Evolutionary conservation across 2,329 filamentous ascomycete genomes (phyloP).

Genomic region (Paracoccidioides lutzii): DNA sequence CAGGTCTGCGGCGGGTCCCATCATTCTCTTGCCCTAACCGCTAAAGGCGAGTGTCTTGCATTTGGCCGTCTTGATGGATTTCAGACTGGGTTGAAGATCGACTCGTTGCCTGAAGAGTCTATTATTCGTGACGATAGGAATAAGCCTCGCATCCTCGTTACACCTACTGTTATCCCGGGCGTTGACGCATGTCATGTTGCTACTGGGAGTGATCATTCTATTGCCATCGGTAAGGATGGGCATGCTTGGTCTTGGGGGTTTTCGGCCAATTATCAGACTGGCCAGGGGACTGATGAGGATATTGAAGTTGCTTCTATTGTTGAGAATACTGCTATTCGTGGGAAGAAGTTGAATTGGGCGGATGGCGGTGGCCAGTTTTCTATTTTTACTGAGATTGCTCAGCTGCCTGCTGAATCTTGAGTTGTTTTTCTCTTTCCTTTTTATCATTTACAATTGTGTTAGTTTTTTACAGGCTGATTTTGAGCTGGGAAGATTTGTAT

Average conservation of each 20-base stretch:
- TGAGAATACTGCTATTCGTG: slow-evolving; percentile 70
- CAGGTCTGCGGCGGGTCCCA: slow-evolving; percentile 61
- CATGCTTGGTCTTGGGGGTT: slow-evolving; percentile 71
- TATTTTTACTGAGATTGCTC: slow-evolving; percentile 25
- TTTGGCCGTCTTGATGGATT: slow-evolving; percentile 50
- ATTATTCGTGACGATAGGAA: slow-evolving; percentile 52
- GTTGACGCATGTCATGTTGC: slow-evolving; percentile 46
- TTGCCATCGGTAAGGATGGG: slow-evolving; percentile 56
- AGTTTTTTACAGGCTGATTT: not conserved
- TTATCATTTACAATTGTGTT: not conserved
- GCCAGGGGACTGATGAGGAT: slow-evolving; percentile 65
- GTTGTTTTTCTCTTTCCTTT: not conserved
- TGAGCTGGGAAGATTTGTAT: too few species aligned
- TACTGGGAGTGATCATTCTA: slow-evolving; percentile 58
- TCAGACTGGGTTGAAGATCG: slow-evolving; percentile 48
- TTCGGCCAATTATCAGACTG: slow-evolving; percentile 67
- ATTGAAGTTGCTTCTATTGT: slow-evolving; percentile 64
- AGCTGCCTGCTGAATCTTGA: not conserved
- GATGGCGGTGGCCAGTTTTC: slow-evolving; percentile 74
- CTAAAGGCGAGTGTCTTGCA: slow-evolving; percentile 42
- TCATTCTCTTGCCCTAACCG: slow-evolving; percentile 52
- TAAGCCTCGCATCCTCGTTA: slow-evolving; percentile 57
- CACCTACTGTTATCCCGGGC: slow-evolving; percentile 49
- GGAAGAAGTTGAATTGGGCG: slow-evolving; percentile 61
- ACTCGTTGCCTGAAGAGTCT: slow-evolving; percentile 44